Percentiles rank a stretch among this genome's conserved stretches.
Evolutionary conservation across 768 basidiomycete genomes (phyloP).

Genomic region (Jaapia argillacea): DNA sequence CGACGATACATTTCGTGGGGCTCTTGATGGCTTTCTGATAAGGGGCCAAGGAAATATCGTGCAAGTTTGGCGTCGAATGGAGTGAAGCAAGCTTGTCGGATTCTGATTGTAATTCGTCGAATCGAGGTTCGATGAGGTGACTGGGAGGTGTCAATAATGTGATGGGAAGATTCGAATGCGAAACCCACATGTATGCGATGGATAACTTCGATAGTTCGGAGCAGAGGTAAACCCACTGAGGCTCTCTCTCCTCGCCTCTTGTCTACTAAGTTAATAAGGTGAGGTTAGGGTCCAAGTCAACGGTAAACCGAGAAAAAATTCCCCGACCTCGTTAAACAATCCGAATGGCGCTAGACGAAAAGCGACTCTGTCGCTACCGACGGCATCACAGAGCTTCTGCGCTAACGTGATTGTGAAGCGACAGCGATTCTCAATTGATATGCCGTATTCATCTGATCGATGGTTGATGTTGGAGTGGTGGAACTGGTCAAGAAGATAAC

Average conservation of each 20-base stretch:
- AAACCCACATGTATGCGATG: background rate
- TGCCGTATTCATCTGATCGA: background rate
- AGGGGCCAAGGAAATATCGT: background rate
- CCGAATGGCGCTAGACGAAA: background rate
- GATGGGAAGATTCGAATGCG: background rate
- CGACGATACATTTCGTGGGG: background rate
- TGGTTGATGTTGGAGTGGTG: constrained; percentile 1
- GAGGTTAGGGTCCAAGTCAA: no score
- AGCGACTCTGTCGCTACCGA: background rate
- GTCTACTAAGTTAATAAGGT: no score
- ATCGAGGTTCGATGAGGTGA: background rate
- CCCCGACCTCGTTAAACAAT: background rate
- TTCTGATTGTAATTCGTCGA: background rate
- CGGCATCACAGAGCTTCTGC: background rate
- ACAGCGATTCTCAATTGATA: background rate
- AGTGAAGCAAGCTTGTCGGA: background rate
- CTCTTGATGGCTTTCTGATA: background rate
- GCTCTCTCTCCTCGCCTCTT: background rate
- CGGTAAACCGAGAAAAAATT: background rate
- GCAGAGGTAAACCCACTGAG: background rate
- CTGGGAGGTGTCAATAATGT: background rate
- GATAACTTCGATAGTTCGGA: background rate
- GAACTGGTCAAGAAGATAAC: constrained; percentile 1
- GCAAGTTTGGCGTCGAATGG: background rate
- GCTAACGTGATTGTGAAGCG: background rate